Base-by-base conservation (phyloP, 345 rosid genomes). In the Noccaea bulbosa region DNA sequence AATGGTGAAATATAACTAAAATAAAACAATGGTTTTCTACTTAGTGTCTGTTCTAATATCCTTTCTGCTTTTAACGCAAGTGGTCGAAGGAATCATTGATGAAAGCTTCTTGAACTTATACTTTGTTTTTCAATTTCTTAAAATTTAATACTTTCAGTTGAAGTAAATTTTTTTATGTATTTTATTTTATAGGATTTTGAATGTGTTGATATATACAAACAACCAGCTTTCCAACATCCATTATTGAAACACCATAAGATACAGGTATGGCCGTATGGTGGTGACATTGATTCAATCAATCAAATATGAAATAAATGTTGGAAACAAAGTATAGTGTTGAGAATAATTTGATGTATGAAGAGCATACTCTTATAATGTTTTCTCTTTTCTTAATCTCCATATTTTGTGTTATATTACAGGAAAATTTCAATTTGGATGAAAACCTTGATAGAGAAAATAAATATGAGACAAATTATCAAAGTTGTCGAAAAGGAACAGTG, bases 171-270 rank as follows among this genome's bases (percentile, higher is more conserved):
- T n/a, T n/a, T 53, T 6, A 24, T 60, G 2, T n/a, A 24, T 15
- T 24, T 8, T 0, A 65, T n/a, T 50, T 35, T 20, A 24, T 8
- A 51, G 8, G 63, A 67, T 10, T 69, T 69, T 12, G 56, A 46
- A 17, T 69, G 65, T 30, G 47, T 69, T 17, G 38, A 69, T 30
- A 69, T 69, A 41, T 43, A 56, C 37, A 56, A 56, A 57, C 73
- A 69, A 45, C 73, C 73, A 0, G 73, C 65, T 33, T 57, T 69
- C 4, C 34, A 69, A 43, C 56, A 69, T 34, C 45, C 55, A 32
- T 0, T 45, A 3, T 8, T 69, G 9, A 69, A 69, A 43, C 7
- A 69, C 17, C 73, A 68, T 20, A 68, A 55, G 2, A 56, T 68
- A 43, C 72, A 56, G 56, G 73, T 69, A 33, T 20, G 11, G 4